Evolutionary conservation across 495 filamentous ascomycete species (phyloP).

Genomic region (Margaritispora aquatica): DNA sequence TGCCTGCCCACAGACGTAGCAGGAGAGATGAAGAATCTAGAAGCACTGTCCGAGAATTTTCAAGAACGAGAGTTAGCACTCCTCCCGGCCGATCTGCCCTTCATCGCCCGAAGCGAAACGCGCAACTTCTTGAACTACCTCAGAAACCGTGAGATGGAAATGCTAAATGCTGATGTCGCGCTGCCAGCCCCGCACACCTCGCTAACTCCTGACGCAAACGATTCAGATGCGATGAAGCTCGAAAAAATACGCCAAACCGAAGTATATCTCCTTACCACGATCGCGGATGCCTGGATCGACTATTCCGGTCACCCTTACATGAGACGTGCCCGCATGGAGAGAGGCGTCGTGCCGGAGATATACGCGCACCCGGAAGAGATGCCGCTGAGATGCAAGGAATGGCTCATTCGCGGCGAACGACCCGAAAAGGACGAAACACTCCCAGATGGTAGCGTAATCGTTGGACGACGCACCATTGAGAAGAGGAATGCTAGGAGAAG

Average conservation of each 20-base stretch:
- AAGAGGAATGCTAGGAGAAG: not conserved
- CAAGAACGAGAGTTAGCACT: not conserved
- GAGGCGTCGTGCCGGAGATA: not conserved
- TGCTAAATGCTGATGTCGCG: not conserved
- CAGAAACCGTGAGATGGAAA: not conserved
- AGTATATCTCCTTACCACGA: not conserved
- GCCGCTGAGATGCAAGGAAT: not conserved
- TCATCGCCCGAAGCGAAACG: not conserved
- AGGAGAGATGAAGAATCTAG: slow-evolving; percentile 34
- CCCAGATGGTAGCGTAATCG: not conserved
- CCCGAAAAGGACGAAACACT: not conserved
- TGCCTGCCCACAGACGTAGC: not conserved
- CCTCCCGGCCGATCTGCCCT: not conserved
- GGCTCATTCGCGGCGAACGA: not conserved
- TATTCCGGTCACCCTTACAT: not conserved
- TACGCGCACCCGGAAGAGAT: not conserved
- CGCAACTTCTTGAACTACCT: not conserved
- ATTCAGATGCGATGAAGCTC: not conserved
- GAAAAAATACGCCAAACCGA: not conserved
- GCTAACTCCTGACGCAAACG: not conserved
- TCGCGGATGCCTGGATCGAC: not conserved
- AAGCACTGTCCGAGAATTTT: slow-evolving; percentile 24
- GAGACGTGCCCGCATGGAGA: not conserved
- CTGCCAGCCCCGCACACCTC: no score
- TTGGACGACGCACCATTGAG: not conserved